Evolutionary conservation across 495 filamentous ascomycete genomes (phyloP), one percentile per base, ranked within the genome.

Genomic region (Baudoinia panamericana): DNA sequence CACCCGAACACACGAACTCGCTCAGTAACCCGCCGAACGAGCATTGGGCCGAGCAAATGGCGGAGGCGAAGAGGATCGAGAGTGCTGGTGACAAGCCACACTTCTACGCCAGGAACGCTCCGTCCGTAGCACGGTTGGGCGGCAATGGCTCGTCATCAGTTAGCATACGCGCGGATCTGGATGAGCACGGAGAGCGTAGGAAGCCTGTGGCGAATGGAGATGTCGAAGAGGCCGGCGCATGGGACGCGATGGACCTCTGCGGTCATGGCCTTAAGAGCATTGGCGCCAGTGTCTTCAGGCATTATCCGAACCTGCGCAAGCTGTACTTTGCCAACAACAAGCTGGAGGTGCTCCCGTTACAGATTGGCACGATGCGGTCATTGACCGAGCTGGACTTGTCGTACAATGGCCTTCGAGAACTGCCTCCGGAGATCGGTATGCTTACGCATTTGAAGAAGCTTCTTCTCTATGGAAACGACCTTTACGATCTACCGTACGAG

Each of bases 381-480:
- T 63, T 99, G 34, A 78, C 67, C 12, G 70, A 80, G 46, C 72
- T 99, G 19, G 86, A 99, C 60, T 68, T 86, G 4, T 95, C 92
- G 0, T 71, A 79, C 56, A 99, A 99, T 53, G 70, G 85, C 13
- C 65, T 99, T 17, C 72, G 67, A 6, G 78, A 82, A 53, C 66
- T 99, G 6, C 90, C 90, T 5, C 75, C 82, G 13, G 88, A 99
- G 67, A 74, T 96, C 36, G 92, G 90, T 48, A 96, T 96, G 86
- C 80, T 94, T 44, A 83, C 84, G 28, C 84, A 81, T 46, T 64
- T 99, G 35, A 78, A 78, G 55, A 71, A 73, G 28, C 69, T 99
- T 1, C 63, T 81, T 16, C 64, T 93, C 2, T 94, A 93, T 56
- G 83, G 95, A 58, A 99, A 99, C 58, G 66, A 79, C 31, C 76